Evolutionary conservation across 2,329 filamentous ascomycete species (phyloP).

Genomic region (Epichloe sp.): DNA sequence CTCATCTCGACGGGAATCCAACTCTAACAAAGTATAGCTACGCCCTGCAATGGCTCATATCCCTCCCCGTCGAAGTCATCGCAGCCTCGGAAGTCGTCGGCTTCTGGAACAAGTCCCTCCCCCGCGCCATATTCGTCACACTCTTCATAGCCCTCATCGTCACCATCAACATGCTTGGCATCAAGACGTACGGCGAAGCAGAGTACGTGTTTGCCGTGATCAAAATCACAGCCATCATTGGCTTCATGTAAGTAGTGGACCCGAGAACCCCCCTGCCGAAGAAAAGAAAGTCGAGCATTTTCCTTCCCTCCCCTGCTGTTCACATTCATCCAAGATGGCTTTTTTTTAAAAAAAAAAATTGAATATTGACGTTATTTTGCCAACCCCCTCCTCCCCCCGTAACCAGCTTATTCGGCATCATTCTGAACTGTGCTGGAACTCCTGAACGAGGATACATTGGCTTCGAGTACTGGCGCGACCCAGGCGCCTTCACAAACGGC

Average conservation of each 20-base stretch:
- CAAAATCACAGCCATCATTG: conserved; percentile 75
- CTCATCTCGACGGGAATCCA: too few species aligned
- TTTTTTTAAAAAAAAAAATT: too few species aligned
- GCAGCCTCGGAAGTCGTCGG: conserved; percentile 73
- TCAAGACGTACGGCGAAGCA: conserved; percentile 79
- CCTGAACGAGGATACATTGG: conserved; percentile 11
- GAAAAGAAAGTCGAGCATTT: too few species aligned
- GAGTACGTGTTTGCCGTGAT: conserved; percentile 79
- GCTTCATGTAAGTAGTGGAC: conserved; percentile 56
- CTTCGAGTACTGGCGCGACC: conserved; percentile 11
- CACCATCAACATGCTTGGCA: conserved; percentile 73
- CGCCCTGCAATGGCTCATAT: conserved; percentile 74
- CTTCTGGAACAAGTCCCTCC: conserved; percentile 58
- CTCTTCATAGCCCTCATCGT: conserved; percentile 69
- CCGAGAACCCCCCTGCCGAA: too few species aligned
- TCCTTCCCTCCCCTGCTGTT: too few species aligned
- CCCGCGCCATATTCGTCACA: conserved; percentile 63
- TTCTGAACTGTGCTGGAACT: conserved; percentile 11
- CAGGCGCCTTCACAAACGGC: conserved; percentile 11
- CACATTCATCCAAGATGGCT: too few species aligned
- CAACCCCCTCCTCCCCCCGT: background rate
- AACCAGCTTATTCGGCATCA: conserved; percentile 9
- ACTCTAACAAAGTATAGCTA: conserved; percentile 33
- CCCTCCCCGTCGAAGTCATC: conserved; percentile 75
- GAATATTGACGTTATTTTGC: background rate